phyloP scores from a whole-genome alignment of 2,329 filamentous ascomycete genomes.

The Xylaria sp. region DNA sequence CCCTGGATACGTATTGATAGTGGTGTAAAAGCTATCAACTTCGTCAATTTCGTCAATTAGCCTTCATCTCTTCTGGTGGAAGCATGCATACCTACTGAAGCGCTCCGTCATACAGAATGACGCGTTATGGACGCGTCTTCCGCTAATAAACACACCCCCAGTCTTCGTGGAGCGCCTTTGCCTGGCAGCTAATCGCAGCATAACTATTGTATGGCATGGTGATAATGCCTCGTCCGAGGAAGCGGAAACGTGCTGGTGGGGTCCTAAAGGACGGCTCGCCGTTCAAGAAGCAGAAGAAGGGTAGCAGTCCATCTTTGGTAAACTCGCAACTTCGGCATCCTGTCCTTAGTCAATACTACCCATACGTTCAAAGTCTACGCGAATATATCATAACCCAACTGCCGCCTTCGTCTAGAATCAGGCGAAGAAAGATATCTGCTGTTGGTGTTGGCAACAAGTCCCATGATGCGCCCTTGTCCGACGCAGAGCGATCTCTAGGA shows the following conservation, averaged over 20 bases:
- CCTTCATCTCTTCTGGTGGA: neutral
- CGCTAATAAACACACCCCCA: neutral
- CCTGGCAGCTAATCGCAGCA: slow-evolving; percentile 9
- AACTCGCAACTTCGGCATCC: slow-evolving; percentile 60
- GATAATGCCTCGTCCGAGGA: slow-evolving; percentile 44
- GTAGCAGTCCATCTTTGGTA: slow-evolving; percentile 8
- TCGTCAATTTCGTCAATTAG: neutral
- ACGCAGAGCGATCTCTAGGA: slow-evolving; percentile 58
- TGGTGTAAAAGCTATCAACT: neutral
- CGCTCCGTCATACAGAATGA: neutral
- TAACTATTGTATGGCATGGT: slow-evolving; percentile 15
- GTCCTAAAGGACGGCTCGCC: slow-evolving; percentile 28
- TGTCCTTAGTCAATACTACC: slow-evolving; percentile 76
- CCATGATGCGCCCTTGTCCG: slow-evolving; percentile 39
- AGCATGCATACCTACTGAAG: neutral
- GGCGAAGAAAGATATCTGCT: slow-evolving; percentile 65
- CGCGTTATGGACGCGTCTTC: slow-evolving; percentile 24
- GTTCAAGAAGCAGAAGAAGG: slow-evolving; percentile 30
- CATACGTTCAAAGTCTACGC: slow-evolving; percentile 72
- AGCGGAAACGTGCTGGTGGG: slow-evolving; percentile 41
- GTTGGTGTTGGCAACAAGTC: slow-evolving; percentile 51
- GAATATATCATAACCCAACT: slow-evolving; percentile 75
- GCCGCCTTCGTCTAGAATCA: slow-evolving; percentile 71
- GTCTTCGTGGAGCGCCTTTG: neutral
- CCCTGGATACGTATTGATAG: neutral